Evolutionary conservation across 345 rosid genomes (phyloP), one percentile per base, ranked within the genome.

Genomic region (Euphorbia lathyris): DNA sequence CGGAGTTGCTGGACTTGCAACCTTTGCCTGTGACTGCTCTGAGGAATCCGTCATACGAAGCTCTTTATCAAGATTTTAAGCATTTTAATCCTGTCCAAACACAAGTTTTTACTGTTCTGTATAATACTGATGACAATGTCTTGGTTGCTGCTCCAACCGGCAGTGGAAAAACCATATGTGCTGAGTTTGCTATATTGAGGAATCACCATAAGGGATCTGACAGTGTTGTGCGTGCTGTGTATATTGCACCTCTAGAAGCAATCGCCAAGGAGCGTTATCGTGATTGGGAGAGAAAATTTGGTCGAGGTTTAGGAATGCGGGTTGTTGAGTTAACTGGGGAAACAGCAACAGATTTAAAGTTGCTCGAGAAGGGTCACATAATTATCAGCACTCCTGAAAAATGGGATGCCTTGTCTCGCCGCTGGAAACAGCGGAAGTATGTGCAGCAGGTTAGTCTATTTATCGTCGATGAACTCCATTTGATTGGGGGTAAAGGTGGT

Each of bases 81-180:
- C 93, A 90, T 79, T 95, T 95, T 64, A 95, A 95, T 84, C 99
- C 97, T 20, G 92, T 95, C 29, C 97, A 95, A 81, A 95, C 99
- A 66, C 99, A 95, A 85, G 97, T 92, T 74, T 95, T 92, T 71
- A 88, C 89, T 30, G 96, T 90, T 70, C 74, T 95, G 71, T 90
- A 90, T 71, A 90, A 90, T 76, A 85, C 96, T 0, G 96, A 94
- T 58, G 97, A 91, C 78, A 92, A 92, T 79, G 92, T 92, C 36
- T 78, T 94, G 70, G 96, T 94, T 78, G 97, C 99, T 66, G 99
- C 97, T 19, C 99, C 97, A 34, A 90, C 99, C 20, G 97, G 97
- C 53, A 94, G 97, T 74, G 99, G 99, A 45, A 94, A 94, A 83
- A 92, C 97, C 58, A 92, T 88, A 13, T 94, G 97, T 84, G 97